phyloP scores from a whole-genome alignment of 148 eudicot genomes.

The Amaranthus hypochondriacus region DNA sequence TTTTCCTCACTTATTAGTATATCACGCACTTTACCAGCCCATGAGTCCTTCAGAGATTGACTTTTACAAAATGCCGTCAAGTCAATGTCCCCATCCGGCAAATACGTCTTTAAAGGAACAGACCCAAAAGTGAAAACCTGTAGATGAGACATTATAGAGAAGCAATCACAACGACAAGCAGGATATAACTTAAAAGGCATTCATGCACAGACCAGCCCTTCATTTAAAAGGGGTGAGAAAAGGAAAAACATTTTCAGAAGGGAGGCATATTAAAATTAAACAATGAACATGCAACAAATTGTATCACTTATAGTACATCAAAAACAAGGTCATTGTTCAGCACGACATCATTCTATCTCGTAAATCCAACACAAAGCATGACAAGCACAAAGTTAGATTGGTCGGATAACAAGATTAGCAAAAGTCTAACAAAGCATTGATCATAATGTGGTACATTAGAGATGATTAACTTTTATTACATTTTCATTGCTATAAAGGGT shows the following conservation, averaged over 20 bases:
- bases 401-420: not conserved
- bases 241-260: not conserved
- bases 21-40: slow-evolving; percentile 82
- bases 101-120: slow-evolving; percentile 89
- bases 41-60: slow-evolving; percentile 57
- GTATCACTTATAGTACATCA: not conserved
- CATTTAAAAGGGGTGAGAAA: not conserved
- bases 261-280: not conserved
- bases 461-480: not conserved
- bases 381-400: not conserved
- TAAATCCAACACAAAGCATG: no score
- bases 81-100: slow-evolving; percentile 98
- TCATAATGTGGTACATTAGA: not conserved
- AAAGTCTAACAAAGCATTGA: not conserved
- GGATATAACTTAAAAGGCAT: not conserved
- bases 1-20: slow-evolving; percentile 72
- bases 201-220: not conserved
- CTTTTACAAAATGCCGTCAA: slow-evolving; percentile 64
- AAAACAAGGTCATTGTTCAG: no score
- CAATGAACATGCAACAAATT: not conserved
- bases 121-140: slow-evolving; percentile 96
- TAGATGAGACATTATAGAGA: not conserved
- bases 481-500: not conserved
- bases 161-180: not conserved
- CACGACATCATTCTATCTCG: no score